Evolutionary conservation across 2,329 filamentous ascomycete species (phyloP), one percentile per base, ranked within the genome.

Genomic region (Ambrosiella beaveri): DNA sequence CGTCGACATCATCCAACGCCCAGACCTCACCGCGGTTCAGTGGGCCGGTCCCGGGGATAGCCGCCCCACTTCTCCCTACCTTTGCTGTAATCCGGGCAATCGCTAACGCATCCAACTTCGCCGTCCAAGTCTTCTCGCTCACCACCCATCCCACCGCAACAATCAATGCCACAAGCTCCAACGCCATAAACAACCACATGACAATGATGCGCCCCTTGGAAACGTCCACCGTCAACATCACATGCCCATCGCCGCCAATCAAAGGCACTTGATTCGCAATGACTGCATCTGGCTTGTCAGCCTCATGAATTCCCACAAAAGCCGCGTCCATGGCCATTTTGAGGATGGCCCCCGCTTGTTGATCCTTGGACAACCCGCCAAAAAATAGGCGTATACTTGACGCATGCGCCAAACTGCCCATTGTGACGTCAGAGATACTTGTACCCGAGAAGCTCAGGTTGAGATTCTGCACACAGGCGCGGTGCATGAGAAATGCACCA

Each of bases 341-440:
- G 37, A 60, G 4, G 27, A 45, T 56, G 5, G 59, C 59, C 15
- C 35, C 41, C 11, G 41, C 59, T 11, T 49, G 45, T 9, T 39
- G 9, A 9, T 45, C 12, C 2, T 57, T 44, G 11, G 59, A 9
- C 17, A 60, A 54, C 12, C 51, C 59, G 3, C 55, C 51, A 52
- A 60, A 60, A 37, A 60, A 60, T 5, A 60, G 41, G 15, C 55
- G 51, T 13, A 60, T 55, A 15, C 47, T 60, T 13, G 55, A 57
- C 41, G 50, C 54, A 17, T 57, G 51, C 12, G 44, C 38, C 3
- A 57, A 54, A 44, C 13, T n/a, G 17, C n/a, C 41, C 35, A 11
- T 44, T 6, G 27, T 17, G 36, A 11, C 39, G 13, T 11, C 47
- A 6, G 17, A 9, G 8, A 35, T 5, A 36, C 9, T 41, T 12